Percentiles rank a stretch among this genome's conserved stretches.
phyloP scores from a whole-genome alignment of 1,284 basidiomycete species.

The Fistulinella cinereoalba region DNA sequence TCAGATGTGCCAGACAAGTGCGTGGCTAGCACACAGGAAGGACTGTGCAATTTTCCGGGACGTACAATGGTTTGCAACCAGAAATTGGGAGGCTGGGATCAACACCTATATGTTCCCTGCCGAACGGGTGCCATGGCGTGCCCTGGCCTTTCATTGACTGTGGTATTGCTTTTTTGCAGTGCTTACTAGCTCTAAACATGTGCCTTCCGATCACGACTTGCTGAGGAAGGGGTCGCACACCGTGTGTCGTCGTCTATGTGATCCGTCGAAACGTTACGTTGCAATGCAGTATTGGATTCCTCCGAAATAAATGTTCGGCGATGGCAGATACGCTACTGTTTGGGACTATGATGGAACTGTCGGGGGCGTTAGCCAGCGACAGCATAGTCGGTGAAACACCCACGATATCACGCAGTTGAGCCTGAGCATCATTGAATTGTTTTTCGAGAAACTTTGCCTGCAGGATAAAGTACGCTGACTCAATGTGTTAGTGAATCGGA shows the following conservation, averaged over 20 bases:
- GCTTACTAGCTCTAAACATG: background rate
- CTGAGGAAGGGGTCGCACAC: conserved; percentile 1
- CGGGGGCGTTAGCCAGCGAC: conserved; percentile 1
- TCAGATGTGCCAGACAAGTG: conserved; percentile 24
- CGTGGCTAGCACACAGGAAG: conserved; percentile 24
- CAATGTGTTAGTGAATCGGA: background rate
- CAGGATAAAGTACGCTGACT: conserved; percentile 3
- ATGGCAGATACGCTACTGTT: conserved; percentile 36
- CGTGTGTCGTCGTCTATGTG: conserved; percentile 4
- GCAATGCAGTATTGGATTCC: background rate
- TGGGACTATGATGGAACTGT: conserved; percentile 64
- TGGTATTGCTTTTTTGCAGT: background rate
- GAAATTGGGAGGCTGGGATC: conserved; percentile 25
- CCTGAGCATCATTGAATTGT: conserved; percentile 85
- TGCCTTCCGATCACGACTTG: too few relatives aligned
- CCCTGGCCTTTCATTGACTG: conserved; percentile 7
- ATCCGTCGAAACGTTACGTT: background rate
- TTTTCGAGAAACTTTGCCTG: conserved; percentile 89
- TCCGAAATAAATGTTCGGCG: conserved; percentile 6
- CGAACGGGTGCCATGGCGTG: conserved; percentile 16
- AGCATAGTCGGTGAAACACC: background rate
- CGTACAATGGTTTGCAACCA: conserved; percentile 31
- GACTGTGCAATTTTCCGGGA: conserved; percentile 24
- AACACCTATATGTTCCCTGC: conserved; percentile 21
- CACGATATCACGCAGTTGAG: conserved; percentile 84